Evolutionary conservation across 1,284 basidiomycete genomes (phyloP), one percentile per base, ranked within the genome.

Genomic region (Apiotrichum domesticum): DNA sequence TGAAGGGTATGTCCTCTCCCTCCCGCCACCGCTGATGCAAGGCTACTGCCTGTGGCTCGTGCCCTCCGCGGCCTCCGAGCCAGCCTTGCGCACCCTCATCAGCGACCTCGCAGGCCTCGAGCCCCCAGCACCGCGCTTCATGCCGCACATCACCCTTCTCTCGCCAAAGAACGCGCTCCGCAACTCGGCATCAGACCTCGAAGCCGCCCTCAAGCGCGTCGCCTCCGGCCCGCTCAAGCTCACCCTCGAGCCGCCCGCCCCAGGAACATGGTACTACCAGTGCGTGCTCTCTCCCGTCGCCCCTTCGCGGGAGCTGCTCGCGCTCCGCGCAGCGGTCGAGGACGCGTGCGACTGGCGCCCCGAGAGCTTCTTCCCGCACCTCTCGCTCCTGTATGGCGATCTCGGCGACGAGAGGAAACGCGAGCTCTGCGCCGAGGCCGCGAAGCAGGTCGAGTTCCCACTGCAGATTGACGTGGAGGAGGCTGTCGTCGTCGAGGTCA

Each of bases 311-410:
- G 42, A 35, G 14, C 58, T 73, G 2, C 51, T 62, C 9, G 54
- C 45, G 3, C 56, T 73, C 4, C 57, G 66, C 14, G 21, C 54
- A 3, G 52, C 52, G 1, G 32, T 49, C 3, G 49, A 53, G 6
- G n/a, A 46, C 8, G 37, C 46, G 3, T 40, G 54, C n/a, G 42
- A 35, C n/a, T 54, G 54, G 37, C n/a, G 14, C 33, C 51, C 48
- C 21, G 35, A 41, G 43, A 54, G 51, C 11, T 74, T 63, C 58
- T 74, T 70, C 57, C 69, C 72, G 5, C 72, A 74, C 55, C 48
- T 74, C 6, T 66, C 63, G 21, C 55, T 74, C 35, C 55, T 67
- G 6, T 74, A 74, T 46, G 69, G 69, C 21, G 66, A 69, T 44
- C 43, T 67, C 8, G 48, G 29, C 15, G 9, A 34, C 15, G 61